Percentiles rank a stretch among this genome's conserved stretches.
Conservation (phyloP, 768 basidiomycete species). For the Cystofilobasidium capitatum region DNA sequence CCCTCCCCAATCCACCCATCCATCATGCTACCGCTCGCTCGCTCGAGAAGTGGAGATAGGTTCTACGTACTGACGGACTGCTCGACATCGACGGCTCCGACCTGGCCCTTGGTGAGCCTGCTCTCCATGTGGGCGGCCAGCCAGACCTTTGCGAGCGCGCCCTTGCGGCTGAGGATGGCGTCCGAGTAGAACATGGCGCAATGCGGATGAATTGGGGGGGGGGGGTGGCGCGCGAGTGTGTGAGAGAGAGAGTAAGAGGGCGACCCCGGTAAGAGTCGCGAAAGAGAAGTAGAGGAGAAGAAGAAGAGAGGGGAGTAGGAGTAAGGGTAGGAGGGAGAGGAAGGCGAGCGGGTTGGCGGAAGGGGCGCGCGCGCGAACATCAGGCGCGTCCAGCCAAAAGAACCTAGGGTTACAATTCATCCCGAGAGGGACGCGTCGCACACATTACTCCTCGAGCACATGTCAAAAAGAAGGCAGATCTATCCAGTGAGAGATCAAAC, state of each 20-base stretch:
- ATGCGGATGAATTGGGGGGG: constrained; percentile 15
- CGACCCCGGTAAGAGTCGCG: not conserved
- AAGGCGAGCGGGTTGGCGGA: not conserved
- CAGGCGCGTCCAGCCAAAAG: too few relatives aligned
- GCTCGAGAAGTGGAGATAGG: not conserved
- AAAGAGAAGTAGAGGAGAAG: not conserved
- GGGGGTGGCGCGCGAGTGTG: not conserved
- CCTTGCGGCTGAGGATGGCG: constrained; percentile 82
- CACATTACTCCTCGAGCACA: too few relatives aligned
- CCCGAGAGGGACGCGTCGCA: too few relatives aligned
- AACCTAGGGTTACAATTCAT: too few relatives aligned
- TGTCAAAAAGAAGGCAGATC: too few relatives aligned
- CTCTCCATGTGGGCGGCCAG: constrained; percentile 97
- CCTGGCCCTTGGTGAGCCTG: constrained; percentile 91
- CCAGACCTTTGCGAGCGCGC: constrained; percentile 95
- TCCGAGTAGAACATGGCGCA: constrained; percentile 69
- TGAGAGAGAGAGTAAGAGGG: not conserved
- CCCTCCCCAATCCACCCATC: not conserved
- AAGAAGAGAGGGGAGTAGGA: not conserved
- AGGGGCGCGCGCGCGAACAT: too few relatives aligned
- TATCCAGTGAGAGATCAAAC: too few relatives aligned
- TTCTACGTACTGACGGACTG: constrained; percentile 77
- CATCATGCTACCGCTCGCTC: not conserved
- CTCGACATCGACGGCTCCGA: constrained; percentile 87
- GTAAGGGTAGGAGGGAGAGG: not conserved